Conservation (phyloP, 192 early-diverging fungal genomes). For the Coemansia sp. region DNA sequence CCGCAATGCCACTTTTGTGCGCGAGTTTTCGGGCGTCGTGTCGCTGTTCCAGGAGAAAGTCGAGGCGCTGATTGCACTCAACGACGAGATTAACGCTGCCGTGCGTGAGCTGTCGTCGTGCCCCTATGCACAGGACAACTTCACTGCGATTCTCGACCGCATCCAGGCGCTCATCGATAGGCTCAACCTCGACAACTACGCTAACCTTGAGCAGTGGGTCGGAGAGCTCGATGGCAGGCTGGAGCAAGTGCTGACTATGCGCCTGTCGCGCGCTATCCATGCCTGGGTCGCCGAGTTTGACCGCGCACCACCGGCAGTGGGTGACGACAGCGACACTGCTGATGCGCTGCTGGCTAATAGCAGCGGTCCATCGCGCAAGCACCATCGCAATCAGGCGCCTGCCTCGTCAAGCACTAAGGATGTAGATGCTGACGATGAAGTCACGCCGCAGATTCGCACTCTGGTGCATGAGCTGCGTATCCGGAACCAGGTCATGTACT, state of each 20-base stretch:
- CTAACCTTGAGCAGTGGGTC: constrained; percentile 93
- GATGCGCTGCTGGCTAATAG: constrained; percentile 10
- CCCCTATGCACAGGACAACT: constrained; percentile 68
- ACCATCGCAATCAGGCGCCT: constrained; percentile 24
- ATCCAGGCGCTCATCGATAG: constrained; percentile 92
- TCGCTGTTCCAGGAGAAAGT: constrained; percentile 97
- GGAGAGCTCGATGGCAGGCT: constrained; percentile 76
- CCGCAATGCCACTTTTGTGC: constrained; percentile 90
- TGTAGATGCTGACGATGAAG: constrained; percentile 46
- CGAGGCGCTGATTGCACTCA: constrained; percentile 75
- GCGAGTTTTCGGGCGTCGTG: constrained; percentile 89
- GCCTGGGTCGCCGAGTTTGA: constrained; percentile 74
- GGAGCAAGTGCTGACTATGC: constrained; percentile 71
- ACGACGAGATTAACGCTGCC: constrained; percentile 78
- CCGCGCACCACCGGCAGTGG: constrained; percentile 52
- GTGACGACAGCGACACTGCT: constrained; percentile 53
- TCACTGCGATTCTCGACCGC: constrained; percentile 70
- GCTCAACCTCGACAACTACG: constrained; percentile 92
- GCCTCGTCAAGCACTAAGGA: neutral
- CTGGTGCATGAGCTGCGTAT: constrained; percentile 88
- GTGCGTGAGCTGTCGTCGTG: constrained; percentile 88
- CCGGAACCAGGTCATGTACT: constrained; percentile 94
- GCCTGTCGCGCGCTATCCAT: constrained; percentile 78
- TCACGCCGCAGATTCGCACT: constrained; percentile 67
- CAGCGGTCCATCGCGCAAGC: constrained; percentile 17